Conservation (phyloP, 139 green algal species). For the Picochlorum costavermella region DNA sequence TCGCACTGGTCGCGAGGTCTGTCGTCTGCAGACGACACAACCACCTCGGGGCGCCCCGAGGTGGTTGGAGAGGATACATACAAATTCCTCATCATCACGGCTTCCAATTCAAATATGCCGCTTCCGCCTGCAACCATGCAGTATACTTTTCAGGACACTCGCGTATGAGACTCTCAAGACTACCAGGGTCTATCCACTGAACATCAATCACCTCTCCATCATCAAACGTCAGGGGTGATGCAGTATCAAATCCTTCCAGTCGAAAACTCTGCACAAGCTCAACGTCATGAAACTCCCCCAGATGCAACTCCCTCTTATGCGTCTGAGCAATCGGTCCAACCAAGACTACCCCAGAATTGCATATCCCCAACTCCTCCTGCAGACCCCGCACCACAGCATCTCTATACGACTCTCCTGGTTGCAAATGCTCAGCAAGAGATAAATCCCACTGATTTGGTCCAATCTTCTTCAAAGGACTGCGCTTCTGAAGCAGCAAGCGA, state of each 20-base stretch:
- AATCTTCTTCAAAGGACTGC: conserved; percentile 50
- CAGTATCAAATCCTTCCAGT: neutral
- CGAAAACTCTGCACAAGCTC: conserved; percentile 32
- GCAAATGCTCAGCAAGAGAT: conserved; percentile 57
- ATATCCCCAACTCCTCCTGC: conserved; percentile 57
- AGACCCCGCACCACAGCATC: conserved; percentile 44
- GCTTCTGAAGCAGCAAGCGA: conserved; percentile 47
- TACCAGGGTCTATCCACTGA: neutral
- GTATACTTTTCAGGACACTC: neutral
- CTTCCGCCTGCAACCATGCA: conserved; percentile 5
- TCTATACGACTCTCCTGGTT: conserved; percentile 48
- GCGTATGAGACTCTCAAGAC: neutral
- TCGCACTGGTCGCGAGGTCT: no score
- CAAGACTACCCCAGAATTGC: neutral
- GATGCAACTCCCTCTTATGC: conserved; percentile 35
- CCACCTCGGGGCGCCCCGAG: no score
- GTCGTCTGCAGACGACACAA: no score
- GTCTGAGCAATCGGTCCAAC: conserved; percentile 33
- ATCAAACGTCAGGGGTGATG: neutral
- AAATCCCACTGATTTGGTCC: conserved; percentile 59
- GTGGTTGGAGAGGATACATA: no score
- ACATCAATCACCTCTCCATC: conserved; percentile 13
- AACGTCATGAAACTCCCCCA: conserved; percentile 24
- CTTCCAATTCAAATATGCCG: neutral
- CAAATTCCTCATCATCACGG: neutral